phyloP scores from a whole-genome alignment of 495 filamentous ascomycete genomes.

The Glonium stellatum region DNA sequence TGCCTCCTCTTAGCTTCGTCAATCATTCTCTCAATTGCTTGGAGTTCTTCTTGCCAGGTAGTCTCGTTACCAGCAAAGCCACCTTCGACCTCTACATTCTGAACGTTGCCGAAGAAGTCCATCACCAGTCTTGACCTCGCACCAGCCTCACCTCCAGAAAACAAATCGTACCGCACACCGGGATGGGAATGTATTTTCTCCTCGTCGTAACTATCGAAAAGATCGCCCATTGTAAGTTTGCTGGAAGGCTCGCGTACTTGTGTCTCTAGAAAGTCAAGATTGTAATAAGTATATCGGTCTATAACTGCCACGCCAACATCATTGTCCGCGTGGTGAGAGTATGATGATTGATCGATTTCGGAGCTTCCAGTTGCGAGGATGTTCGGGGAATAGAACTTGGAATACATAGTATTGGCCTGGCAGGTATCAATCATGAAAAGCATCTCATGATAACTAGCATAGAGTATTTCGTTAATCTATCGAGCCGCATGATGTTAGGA shows the following conservation, averaged over 20 bases:
- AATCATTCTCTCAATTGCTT: slow-evolving; percentile 25
- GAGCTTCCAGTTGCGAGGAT: slow-evolving; percentile 93
- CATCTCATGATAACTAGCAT: slow-evolving; percentile 72
- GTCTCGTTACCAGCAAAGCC: slow-evolving; percentile 19
- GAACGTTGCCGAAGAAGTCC: slow-evolving; percentile 98
- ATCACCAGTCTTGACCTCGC: slow-evolving; percentile 72
- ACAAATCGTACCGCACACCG: slow-evolving; percentile 90
- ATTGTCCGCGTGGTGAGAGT: slow-evolving; percentile 95
- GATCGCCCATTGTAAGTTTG: slow-evolving; percentile 81
- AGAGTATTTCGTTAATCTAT: neutral
- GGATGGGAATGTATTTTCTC: slow-evolving; percentile 88
- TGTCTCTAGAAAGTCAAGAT: slow-evolving; percentile 91
- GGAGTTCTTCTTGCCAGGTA: slow-evolving; percentile 26
- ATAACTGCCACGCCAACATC: slow-evolving; percentile 97
- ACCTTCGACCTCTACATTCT: slow-evolving; percentile 83
- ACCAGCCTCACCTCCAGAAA: slow-evolving; percentile 67
- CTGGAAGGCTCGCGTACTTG: slow-evolving; percentile 74
- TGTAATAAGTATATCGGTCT: slow-evolving; percentile 97
- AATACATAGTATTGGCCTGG: slow-evolving; percentile 99
- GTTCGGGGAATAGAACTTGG: slow-evolving; percentile 92
- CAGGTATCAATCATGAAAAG: slow-evolving; percentile 99
- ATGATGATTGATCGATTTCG: slow-evolving; percentile 87
- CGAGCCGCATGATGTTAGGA: neutral
- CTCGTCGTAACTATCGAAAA: slow-evolving; percentile 93
- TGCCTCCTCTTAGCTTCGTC: slow-evolving; percentile 26